Base-by-base conservation (phyloP, 2,329 filamentous ascomycete species). In the Exophiala xenobiotica region DNA sequence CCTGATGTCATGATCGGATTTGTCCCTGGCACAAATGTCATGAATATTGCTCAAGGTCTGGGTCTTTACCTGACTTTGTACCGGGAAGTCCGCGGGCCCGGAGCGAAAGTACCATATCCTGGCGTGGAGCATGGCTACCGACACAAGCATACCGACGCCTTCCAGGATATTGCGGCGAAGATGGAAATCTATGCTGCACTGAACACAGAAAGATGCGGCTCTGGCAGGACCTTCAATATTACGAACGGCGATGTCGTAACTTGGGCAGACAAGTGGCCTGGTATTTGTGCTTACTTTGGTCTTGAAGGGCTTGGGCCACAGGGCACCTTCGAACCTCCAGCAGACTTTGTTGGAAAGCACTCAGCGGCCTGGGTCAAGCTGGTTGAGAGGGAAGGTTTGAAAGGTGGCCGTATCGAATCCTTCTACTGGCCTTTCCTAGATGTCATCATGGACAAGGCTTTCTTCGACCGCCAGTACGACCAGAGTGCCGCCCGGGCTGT, bases 1-100 rank as follows among this genome's bases (percentile, higher is more conserved):
- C 65, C 64, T 7, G 63, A 67, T 45, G 61, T 58, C 11, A 63
- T 68, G 26, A 53, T 68, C 18, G 66, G 65, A 0, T 68, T 68
- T 39, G 62, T 63, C 1, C 65, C 65, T 0, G 63, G 63, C 16
- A 63, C 58, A 2, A 66, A 65, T 14, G 57, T 58, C 6, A 67
- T 63, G 48, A 63, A 62, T 12, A 41, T 67, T 1, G 62, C 65
- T 4, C 58, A 65, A 11, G 63, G 64, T 14, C 61, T 66, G 59
- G 65, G 59, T 2, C 59, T 66, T 12, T 68, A 64, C 38, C 55
- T 68, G 3, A 66, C 63, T 5, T 40, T 68, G 2, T 68, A 63
- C 22, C 58, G 63, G 3, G 59, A 60, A 20, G 63, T 66, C 12
- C 49, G 66, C 23, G 57, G 59, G 3, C 41, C 51, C 3, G 57